These are phyloP conservation scores for Penicillium riverlandense DNA, from an alignment of 495 filamentous ascomycete genomes.

Conservation along the genomic window DNA sequence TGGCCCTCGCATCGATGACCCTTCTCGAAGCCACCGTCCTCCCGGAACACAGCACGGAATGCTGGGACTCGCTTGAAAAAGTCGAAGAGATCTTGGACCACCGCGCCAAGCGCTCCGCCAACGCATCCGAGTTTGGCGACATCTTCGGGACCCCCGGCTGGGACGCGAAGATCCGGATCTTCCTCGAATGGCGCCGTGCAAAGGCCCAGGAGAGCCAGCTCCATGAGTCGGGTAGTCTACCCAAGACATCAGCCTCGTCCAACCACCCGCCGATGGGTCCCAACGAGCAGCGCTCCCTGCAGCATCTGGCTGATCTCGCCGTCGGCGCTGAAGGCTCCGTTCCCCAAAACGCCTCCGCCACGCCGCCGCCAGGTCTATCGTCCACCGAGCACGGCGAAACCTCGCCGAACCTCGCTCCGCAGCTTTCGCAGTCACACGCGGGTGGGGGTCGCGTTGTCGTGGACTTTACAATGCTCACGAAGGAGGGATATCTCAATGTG, in stretches of 20 bases:
- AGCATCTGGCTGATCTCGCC: slow-evolving; percentile 60
- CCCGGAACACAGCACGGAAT: slow-evolving; percentile 32
- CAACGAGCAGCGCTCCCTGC: slow-evolving; percentile 46
- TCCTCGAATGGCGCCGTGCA: slow-evolving; percentile 36
- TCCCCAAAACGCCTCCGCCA: slow-evolving; percentile 22
- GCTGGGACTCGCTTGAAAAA: slow-evolving; percentile 37
- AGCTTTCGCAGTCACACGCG: slow-evolving; percentile 19
- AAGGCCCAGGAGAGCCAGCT: slow-evolving; percentile 35
- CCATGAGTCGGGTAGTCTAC: slow-evolving; percentile 20
- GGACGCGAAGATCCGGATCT: slow-evolving; percentile 41
- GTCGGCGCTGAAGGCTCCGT: slow-evolving; percentile 40
- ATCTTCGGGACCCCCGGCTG: slow-evolving; percentile 35
- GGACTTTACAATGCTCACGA: slow-evolving; percentile 38
- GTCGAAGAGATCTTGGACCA: slow-evolving; percentile 40
- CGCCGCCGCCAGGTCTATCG: slow-evolving; percentile 26
- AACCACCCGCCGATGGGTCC: slow-evolving; percentile 36
- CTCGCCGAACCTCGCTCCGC: slow-evolving; percentile 24
- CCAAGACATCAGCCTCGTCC: slow-evolving; percentile 5
- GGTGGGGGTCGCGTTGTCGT: slow-evolving; percentile 27
- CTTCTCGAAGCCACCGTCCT: slow-evolving; percentile 58
- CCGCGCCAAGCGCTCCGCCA: slow-evolving; percentile 20
- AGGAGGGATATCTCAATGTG: slow-evolving; percentile 39
- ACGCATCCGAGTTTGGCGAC: slow-evolving; percentile 25
- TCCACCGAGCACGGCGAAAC: slow-evolving; percentile 21
- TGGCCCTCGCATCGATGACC: slow-evolving; percentile 58